Base-by-base conservation (phyloP, 2,329 filamentous ascomycete genomes). In the Aspergillus amoenus region DNA sequence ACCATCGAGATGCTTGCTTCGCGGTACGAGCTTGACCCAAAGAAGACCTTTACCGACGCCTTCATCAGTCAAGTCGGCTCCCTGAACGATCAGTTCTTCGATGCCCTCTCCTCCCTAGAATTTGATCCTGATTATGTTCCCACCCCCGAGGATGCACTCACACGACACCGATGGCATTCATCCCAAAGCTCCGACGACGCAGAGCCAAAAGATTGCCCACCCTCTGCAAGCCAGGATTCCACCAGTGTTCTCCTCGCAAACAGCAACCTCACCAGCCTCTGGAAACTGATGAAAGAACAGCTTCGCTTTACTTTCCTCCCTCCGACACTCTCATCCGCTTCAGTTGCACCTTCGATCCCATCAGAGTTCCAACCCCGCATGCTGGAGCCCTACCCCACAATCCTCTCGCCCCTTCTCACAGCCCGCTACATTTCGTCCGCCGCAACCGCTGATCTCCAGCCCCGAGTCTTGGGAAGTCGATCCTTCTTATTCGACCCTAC, bases 31-130 rank as follows among this genome's bases (percentile, higher is more conserved):
- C 78, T 97, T 7, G 81, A 90, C 30, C 74, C 84, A 0, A 61
- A 88, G 13, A 81, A 81, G 3, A 70, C 80, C 0, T 95, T 97
- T 69, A 92, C 91, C 0, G 89, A 95, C 65, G 76, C 78, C 0
- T 96, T 97, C 67, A 84, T 96, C 47, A 84, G 86, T 0, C 87
- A 94, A 70, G 83, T 96, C 15, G 86, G 84, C 11, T 80, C 78
- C 17, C 72, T 95, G 2, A 87, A 91, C 56, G 84, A 88, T 46
- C 84, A 88, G 18, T 88, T 88, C 57, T 80, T 82, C 57, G 84
- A 87, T 56, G 66, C 66, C 3, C 62, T 67, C 3, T 71, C 71
- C 27, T 72, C 73, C 17, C 64, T 66, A 21, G 68, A 70, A 21
- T 65, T 66, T 11, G 67, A 72, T 43, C 59, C 64, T 1, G 66